Percentiles rank a stretch among this genome's conserved stretches.
Evolutionary conservation across 1,139 yeast genomes (phyloP).

Genomic region (Nadsonia commutata): DNA sequence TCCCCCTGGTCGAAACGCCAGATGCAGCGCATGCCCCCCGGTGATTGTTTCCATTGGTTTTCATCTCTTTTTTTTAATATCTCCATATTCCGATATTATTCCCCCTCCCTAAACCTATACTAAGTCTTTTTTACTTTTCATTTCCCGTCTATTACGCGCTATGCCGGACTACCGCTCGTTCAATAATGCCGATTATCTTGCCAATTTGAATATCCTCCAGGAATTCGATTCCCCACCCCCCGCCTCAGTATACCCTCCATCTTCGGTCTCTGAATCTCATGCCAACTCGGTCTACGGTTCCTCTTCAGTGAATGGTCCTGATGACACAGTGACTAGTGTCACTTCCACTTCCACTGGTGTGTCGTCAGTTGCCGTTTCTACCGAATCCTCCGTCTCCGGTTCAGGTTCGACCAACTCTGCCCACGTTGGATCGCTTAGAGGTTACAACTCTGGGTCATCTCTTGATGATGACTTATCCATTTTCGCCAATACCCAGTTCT

Average conservation of each 20-base stretch:
- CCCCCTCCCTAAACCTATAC: too few relatives aligned
- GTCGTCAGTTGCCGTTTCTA: not conserved
- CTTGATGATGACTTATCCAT: slow-evolving; percentile 25
- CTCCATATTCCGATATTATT: too few relatives aligned
- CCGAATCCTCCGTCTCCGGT: slow-evolving; percentile 4
- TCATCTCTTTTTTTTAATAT: too few relatives aligned
- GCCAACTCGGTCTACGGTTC: not conserved
- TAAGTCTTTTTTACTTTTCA: too few relatives aligned
- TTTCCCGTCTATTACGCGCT: too few relatives aligned
- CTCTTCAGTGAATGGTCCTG: too few relatives aligned
- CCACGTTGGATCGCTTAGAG: slow-evolving; percentile 1
- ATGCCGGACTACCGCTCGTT: not conserved
- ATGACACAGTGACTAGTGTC: too few relatives aligned
- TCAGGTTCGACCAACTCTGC: slow-evolving; percentile 1
- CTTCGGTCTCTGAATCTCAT: not conserved
- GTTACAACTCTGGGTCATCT: slow-evolving; percentile 1
- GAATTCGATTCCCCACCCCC: slow-evolving; percentile 6
- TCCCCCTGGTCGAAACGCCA: too few relatives aligned
- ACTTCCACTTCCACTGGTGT: not conserved
- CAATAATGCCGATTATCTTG: slow-evolving; percentile 6
- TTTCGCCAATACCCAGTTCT: slow-evolving; percentile 29
- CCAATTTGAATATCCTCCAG: slow-evolving; percentile 8
- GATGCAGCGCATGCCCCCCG: too few relatives aligned
- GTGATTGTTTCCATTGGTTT: too few relatives aligned
- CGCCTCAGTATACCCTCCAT: slow-evolving; percentile 1